Base-by-base conservation (phyloP, 495 filamentous ascomycete genomes). In the Penicillium dipodomyicola region DNA sequence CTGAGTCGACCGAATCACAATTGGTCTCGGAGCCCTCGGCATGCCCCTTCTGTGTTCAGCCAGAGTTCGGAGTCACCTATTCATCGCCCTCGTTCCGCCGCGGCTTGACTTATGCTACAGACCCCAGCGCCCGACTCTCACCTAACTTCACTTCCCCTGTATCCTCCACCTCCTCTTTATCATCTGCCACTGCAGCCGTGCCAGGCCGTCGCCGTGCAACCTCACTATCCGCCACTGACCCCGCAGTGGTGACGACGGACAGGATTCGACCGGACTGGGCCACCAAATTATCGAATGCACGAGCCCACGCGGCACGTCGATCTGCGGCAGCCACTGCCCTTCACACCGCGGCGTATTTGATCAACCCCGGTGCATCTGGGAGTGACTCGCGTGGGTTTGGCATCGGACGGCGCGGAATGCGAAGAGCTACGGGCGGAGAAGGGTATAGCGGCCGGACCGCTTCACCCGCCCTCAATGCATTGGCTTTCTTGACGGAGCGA, bases 41-140 rank as follows among this genome's bases (percentile, higher is more conserved):
- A 23, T 98, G 94, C 69, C 94, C 94, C 0, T 98, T 97, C 74
- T 98, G 94, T 70, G 89, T 92, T 3, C 89, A 94, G 65, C 85
- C 91, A 1, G 92, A 98, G 56, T 96, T 98, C 69, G 94, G 94
- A 48, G 86, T 97, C 6, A 96, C 90, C 0, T 98, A 96, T 65
- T 84, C 91, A 17, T 80, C 91, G 11, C 93, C 94, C 5, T 83
- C 90, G 15, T 98, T 96, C 76, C 87, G 92, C 25, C 80, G 91
- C 49, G 94, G 94, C 1, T 68, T 97, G 57, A 75, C 82, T 6
- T 95, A 96, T 69, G 76, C 83, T 11, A 72, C 74, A 37, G 77
- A 82, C 22, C 60, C 65, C 7, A 71, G 64, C 42, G 61, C 52
- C 20, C 76, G 79, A 49, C 71, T 71, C 3, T 65, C 81, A 1